These are phyloP conservation scores for Diplocarpon rosae DNA, from an alignment of 2,329 filamentous ascomycete species.

Conservation along the genomic window DNA sequence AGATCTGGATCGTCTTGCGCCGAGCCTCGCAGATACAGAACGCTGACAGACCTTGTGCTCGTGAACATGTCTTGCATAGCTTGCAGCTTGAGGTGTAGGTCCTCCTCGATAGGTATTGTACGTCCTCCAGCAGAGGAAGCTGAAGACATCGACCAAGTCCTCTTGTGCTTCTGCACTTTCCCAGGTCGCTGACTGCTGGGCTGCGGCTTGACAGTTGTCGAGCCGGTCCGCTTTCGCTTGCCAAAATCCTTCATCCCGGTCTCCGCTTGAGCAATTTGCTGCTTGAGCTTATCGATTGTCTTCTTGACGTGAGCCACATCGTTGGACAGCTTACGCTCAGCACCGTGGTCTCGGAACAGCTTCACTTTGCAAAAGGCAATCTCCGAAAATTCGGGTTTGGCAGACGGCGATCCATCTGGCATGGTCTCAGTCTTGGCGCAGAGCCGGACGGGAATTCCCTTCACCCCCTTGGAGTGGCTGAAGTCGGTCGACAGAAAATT, in stretches of 20 bases:
- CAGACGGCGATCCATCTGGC: conserved; percentile 37
- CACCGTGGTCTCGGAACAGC: conserved; percentile 90
- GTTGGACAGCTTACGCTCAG: conserved; percentile 88
- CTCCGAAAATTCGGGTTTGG: conserved; percentile 45
- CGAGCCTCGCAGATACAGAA: conserved; percentile 66
- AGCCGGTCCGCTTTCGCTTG: conserved; percentile 49
- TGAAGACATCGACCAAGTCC: conserved; percentile 92
- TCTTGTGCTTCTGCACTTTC: conserved; percentile 83
- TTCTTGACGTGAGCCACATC: conserved; percentile 93
- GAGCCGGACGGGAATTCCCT: conserved; percentile 86
- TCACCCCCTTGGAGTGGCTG: conserved; percentile 96
- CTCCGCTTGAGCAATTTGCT: conserved; percentile 75
- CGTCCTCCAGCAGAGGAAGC: conserved; percentile 50
- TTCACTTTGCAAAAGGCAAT: conserved; percentile 96
- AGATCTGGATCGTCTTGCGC: conserved; percentile 71
- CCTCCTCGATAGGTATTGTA: conserved; percentile 56
- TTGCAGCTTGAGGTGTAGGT: conserved; percentile 67
- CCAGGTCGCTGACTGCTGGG: conserved; percentile 51
- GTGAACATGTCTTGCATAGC: conserved; percentile 81
- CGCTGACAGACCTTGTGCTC: conserved; percentile 67
- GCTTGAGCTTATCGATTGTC: conserved; percentile 89
- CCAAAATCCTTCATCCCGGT: conserved; percentile 56
- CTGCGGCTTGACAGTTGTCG: conserved; percentile 32
- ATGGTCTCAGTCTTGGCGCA: conserved; percentile 80
- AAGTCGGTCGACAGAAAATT: conserved; percentile 99